Percentiles rank a stretch among this genome's conserved stretches.
Conservation (phyloP, 306 rosid genomes). For the Urtica urens region DNA sequence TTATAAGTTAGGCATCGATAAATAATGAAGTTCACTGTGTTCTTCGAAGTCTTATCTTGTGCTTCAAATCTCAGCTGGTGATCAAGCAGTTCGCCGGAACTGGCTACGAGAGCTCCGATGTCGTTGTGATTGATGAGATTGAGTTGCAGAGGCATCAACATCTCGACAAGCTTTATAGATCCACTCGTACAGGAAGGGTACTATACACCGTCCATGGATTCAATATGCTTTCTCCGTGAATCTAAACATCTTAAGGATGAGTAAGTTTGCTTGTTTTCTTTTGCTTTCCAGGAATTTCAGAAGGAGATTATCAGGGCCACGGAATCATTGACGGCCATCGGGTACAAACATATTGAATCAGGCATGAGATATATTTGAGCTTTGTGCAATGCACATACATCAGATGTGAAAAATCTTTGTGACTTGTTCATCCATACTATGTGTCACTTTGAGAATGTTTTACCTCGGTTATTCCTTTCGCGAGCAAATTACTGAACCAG, state of each 20-base stretch:
- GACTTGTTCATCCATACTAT: no score
- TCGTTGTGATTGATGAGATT: slow-evolving; percentile 80
- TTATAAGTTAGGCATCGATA: no score
- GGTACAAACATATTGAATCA: slow-evolving; percentile 87
- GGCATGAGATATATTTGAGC: slow-evolving; percentile 36
- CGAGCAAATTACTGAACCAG: no score
- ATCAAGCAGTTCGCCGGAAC: slow-evolving; percentile 78
- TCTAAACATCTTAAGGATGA: not conserved
- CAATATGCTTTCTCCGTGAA: not conserved
- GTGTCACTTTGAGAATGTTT: no score
- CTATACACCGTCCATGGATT: slow-evolving; percentile 5
- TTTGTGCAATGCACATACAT: no score
- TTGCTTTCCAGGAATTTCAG: slow-evolving; percentile 77
- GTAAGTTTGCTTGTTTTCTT: slow-evolving; percentile 7
- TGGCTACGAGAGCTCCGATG: slow-evolving; percentile 87
- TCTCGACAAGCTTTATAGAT: slow-evolving; percentile 64
- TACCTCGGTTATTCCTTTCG: no score
- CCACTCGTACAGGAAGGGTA: slow-evolving; percentile 91
- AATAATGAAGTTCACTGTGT: no score
- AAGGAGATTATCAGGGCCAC: slow-evolving; percentile 85
- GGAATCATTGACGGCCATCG: slow-evolving; percentile 67
- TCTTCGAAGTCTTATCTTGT: no score
- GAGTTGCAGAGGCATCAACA: slow-evolving; percentile 97
- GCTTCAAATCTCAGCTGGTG: slow-evolving; percentile 67
- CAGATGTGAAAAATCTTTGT: no score